Base-by-base conservation (phyloP, 225 moss, liverwort and hornwort species). In the Antitrichia curtipendula region DNA sequence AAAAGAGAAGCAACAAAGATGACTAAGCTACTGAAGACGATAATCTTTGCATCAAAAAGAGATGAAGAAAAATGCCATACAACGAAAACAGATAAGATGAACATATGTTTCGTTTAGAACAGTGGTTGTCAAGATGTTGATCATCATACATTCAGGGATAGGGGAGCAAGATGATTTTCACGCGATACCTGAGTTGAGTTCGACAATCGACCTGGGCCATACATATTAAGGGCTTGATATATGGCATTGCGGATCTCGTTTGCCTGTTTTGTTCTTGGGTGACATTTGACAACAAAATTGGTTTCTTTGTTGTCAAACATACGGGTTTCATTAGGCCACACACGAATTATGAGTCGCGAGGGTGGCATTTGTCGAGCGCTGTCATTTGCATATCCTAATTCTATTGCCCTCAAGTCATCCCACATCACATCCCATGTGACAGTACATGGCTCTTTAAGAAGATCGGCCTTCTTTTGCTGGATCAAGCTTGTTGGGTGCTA, bases 341-440 rank as follows among this genome's bases (percentile, higher is more conserved):
- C 93, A 66, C 96, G 95, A 80, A 98, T 94, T 81, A 97, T 94
- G 82, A 98, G 97, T 84, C 97, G 97, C 69, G 96, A 95, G 45
- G 97, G 95, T 54, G 96, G 95, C 78, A 91, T 84, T 84, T 91
- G 89, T 60, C 82, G 91, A 24, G 90, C 89, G 71, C 92, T 93
- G 59, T 96, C 97, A 50, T 93, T 95, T 78, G 91, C 96, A 82
- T 95, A 93, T 19, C 91, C 89, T 78, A 98, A 91, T 47, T 96
- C 96, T 94, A 94, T 94, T 31, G 92, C 88, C 95, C 92, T 95
- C 69, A 97, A 93, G 82, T 97, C 97, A 87, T 93, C 93, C 98
- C 98, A 98, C 69, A 93, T 90, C 68, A 98, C 96, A 94, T 98
- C 97, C 98, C 98, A 98, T 72, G 96, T 87, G 25, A 98, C 94